phyloP scores from a whole-genome alignment of 768 basidiomycete species.

The Harrya chromipes region DNA sequence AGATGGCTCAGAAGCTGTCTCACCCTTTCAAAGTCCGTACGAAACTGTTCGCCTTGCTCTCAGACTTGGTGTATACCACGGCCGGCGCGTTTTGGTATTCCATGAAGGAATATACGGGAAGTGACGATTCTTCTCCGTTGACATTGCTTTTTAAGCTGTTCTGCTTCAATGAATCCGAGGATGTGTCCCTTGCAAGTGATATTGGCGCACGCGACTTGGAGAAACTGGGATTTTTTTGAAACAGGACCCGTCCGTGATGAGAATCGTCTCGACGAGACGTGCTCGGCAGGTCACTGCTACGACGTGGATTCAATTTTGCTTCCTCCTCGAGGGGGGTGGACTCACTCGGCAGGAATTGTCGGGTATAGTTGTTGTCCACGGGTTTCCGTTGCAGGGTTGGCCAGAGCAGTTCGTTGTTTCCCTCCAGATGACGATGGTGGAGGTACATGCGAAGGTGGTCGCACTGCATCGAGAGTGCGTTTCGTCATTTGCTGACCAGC shows the following conservation, averaged over 20 bases:
- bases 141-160: not conserved
- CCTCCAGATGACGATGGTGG: not conserved
- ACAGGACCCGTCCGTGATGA: not conserved
- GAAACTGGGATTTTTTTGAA: not conserved
- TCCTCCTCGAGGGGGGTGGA: not conserved
- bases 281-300: conserved; percentile 2
- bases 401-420: not conserved
- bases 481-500: not conserved
- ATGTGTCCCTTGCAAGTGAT: not conserved
- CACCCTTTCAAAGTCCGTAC: conserved; percentile 37
- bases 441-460: not conserved
- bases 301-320: not conserved
- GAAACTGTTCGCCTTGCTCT: conserved; percentile 42
- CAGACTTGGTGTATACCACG: conserved; percentile 39
- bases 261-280: not conserved
- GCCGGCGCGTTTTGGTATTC: conserved; percentile 30
- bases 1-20: conserved; percentile 3
- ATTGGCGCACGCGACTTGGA: not conserved
- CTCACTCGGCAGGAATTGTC: conserved; percentile 10
- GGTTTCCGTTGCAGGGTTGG: not conserved
- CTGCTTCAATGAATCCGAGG: conserved; percentile 6
- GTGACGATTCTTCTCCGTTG: conserved; percentile 4
- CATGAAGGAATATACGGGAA: conserved; percentile 39
- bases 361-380: not conserved
- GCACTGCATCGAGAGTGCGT: not conserved